Evolutionary conservation across 2,329 filamentous ascomycete genomes (phyloP), one percentile per base, ranked within the genome.

Genomic region (Beauveria australis): DNA sequence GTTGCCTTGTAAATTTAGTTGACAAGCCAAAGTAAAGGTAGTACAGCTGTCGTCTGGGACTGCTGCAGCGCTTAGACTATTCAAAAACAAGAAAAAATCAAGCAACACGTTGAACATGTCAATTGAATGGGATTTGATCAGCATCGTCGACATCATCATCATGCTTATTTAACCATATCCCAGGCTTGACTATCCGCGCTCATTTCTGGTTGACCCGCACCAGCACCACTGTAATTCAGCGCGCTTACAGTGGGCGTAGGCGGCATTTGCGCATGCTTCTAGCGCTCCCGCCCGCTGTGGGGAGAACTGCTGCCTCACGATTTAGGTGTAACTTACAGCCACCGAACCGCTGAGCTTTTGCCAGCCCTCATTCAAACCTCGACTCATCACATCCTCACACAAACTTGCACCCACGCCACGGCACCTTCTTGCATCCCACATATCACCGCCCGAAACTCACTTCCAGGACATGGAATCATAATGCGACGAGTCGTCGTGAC

Each of bases 401-500:
- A 46, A 46, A 28, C 22, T 40, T 28, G 37, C 52, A 19, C 19
- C 37, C n/a, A 26, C 52, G 16, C 19, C 51, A 5, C 12, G 6
- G 5, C 37, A 2, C n/a, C 47, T 14, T 14, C 12, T 18, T 10
- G 10, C 7, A 14, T n/a, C 30, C 28, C 33, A 51, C 46, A 18
- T 2, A 8, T 7, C 37, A 33, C 22, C 1, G n/a, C n/a, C 7
- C 24, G n/a, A 12, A n/a, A 28, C 9, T 10, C 5, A 53, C 9
- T 8, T 26, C 44, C 57, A 40, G 70, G 70, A 63, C 58, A 78
- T 81, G 78, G 75, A 70, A 75, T 61, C 66, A 74, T 68, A 65
- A 85, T 86, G 80, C 82, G 86, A 71, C 85, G 89, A 67, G 90
- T 94, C 67, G 91, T 93, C 68, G 87, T 94, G 71, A 94, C 91